Evolutionary conservation across 768 basidiomycete genomes (phyloP), one percentile per base, ranked within the genome.

Genomic region (Leccinum variicolor): DNA sequence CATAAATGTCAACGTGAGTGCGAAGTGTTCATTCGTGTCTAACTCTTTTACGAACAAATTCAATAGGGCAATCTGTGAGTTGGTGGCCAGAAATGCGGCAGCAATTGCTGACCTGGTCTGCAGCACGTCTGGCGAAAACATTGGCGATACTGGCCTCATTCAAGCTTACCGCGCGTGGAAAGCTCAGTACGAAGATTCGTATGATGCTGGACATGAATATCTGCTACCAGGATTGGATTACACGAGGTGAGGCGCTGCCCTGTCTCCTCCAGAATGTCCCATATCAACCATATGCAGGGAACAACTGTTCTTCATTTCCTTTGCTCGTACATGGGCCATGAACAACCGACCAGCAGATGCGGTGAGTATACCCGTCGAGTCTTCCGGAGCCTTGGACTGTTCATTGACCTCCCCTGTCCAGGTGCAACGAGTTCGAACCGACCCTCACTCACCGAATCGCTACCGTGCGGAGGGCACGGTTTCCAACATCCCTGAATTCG

Each of bases 121-220:
- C 58, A 92, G 91, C 53, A 97, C 94, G 1, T 90, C 90, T 11
- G 92, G 92, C 6, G 94, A 96, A 73, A 94, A 94, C 67, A 92
- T 94, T 56, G 94, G 91, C 7, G 94, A 96, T 67, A 82, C 81
- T 1, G 91, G 91, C 11, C 74, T 94, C 19, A 85, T 94, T 46
- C 92, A 93, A 71, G 86, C 94, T 0, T 96, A 85, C 71, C 82
- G 89, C 11, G 97, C 97, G 17, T 99, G 97, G 97, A 86, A 91
- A 70, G 79, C 79, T 15, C 89, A 92, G 58, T 89, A 79, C 65
- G 71, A 82, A 50, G 73, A 76, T n/a, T 86, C 87, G 1, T 74
- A 79, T 53, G 69, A 79, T 50, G 78, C 74, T 9, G 86, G 84
- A 0, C 77, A 78, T 33, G 90, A 94, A 67, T 87, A 84, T 64